These are phyloP conservation scores for Scutellaria barbata DNA, from an alignment of 257 asterid species.

Conservation along the genomic window DNA sequence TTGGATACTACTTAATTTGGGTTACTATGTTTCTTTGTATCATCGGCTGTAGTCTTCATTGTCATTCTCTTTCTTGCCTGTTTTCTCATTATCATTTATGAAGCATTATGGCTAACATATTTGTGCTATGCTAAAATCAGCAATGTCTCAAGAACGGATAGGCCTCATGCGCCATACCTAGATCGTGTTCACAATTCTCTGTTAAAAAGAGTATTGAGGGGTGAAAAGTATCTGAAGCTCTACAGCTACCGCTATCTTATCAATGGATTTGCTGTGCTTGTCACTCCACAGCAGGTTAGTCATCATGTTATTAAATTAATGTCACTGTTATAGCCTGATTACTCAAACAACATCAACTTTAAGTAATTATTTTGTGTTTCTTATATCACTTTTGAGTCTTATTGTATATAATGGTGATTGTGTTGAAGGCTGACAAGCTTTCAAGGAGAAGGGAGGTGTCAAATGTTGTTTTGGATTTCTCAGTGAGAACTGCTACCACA, in stretches of 20 bases:
- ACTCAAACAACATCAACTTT: not conserved
- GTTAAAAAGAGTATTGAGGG: slow-evolving; percentile 57
- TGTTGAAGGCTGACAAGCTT: slow-evolving; percentile 78
- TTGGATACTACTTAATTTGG: not conserved
- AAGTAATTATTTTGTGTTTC: not conserved
- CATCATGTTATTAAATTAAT: not conserved
- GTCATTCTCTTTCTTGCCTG: slow-evolving; percentile 16
- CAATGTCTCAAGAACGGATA: slow-evolving; percentile 51
- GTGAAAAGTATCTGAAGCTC: slow-evolving; percentile 85
- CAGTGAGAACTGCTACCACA: slow-evolving; percentile 87
- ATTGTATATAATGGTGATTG: slow-evolving; percentile 14
- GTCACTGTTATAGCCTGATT: slow-evolving; percentile 8
- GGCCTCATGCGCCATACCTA: slow-evolving; percentile 45
- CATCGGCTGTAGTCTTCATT: not conserved
- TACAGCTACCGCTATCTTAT: slow-evolving; percentile 92
- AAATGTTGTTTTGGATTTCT: slow-evolving; percentile 81
- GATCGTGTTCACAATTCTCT: slow-evolving; percentile 81
- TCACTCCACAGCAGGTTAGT: slow-evolving; percentile 82
- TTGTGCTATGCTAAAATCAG: slow-evolving; percentile 50
- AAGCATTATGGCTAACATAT: slow-evolving; percentile 25
- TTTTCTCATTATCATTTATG: slow-evolving; percentile 18
- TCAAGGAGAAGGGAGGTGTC: slow-evolving; percentile 75
- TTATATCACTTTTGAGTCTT: slow-evolving; percentile 1
- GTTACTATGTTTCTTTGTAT: slow-evolving; percentile 12
- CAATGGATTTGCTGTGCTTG: slow-evolving; percentile 92